Percentiles rank a stretch among this genome's conserved stretches.
These are phyloP conservation scores for Malus asiatica DNA, from an alignment of 306 rosid genomes.

Conservation along the genomic window DNA sequence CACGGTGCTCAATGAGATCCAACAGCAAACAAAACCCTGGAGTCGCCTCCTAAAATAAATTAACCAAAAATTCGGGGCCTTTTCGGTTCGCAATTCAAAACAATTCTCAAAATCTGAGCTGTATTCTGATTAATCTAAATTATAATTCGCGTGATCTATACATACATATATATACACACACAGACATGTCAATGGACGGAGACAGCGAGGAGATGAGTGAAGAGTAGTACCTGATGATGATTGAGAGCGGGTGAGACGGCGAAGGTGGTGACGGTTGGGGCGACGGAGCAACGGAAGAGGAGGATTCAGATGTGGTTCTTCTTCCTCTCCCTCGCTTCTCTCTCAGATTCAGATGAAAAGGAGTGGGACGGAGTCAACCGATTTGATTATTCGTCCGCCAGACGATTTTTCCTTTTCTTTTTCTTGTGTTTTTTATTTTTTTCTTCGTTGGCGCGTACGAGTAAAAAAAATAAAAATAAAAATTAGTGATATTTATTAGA, in stretches of 20 bases:
- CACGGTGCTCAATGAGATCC: conserved; percentile 1
- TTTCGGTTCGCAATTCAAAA: neutral
- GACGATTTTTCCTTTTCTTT: neutral
- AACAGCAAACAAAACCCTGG: neutral
- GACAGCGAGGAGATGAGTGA: neutral
- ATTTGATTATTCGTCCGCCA: neutral
- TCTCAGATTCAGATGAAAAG: conserved; percentile 7
- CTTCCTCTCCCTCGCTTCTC: neutral
- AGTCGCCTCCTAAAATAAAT: neutral
- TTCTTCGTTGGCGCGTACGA: neutral
- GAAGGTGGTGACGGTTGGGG: neutral
- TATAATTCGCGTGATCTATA: neutral
- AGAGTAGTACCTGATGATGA: neutral
- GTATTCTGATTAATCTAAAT: neutral
- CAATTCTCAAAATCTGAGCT: neutral
- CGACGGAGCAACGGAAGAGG: neutral
- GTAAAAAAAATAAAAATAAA: too few species aligned
- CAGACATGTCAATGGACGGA: neutral
- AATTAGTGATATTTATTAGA: too few species aligned
- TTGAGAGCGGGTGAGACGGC: neutral
- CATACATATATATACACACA: too few species aligned
- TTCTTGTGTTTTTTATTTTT: neutral
- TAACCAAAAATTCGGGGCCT: neutral
- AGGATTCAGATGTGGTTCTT: neutral
- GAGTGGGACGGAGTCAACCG: conserved; percentile 5